phyloP scores from a whole-genome alignment of 2,329 filamentous ascomycete species.

The Rutstroemia sp. region DNA sequence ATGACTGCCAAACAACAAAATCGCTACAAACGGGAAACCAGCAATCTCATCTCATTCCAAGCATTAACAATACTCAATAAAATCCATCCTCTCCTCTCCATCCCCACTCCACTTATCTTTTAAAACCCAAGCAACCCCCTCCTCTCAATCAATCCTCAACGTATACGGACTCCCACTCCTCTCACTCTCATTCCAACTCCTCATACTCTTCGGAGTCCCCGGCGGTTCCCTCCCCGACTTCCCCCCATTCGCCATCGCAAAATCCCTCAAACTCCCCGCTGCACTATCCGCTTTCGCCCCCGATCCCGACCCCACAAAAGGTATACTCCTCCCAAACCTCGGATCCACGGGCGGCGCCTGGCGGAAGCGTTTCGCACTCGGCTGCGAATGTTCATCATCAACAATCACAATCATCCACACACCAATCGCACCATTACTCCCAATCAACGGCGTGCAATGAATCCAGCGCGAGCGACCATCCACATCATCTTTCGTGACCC shows the following conservation, averaged over 20 bases:
- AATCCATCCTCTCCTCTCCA: too few species aligned
- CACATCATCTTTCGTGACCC: conserved; percentile 46
- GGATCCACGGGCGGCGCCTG: conserved; percentile 28
- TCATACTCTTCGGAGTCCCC: conserved; percentile 9
- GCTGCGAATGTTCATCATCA: conserved; percentile 46
- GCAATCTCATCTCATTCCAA: too few species aligned
- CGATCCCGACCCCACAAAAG: neutral
- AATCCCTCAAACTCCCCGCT: conserved; percentile 19
- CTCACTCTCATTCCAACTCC: conserved; percentile 5
- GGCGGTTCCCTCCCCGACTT: conserved; percentile 5
- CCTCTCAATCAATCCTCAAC: conserved; percentile 14
- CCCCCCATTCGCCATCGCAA: conserved; percentile 17
- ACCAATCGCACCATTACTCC: conserved; percentile 58
- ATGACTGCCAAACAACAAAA: too few species aligned
- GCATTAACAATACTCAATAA: too few species aligned
- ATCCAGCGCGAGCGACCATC: conserved; percentile 64
- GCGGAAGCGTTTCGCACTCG: conserved; percentile 16
- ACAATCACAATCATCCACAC: conserved; percentile 75
- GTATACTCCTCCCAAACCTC: conserved; percentile 18
- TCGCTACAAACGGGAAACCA: too few species aligned
- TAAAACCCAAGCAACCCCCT: too few species aligned
- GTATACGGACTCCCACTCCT: conserved; percentile 21
- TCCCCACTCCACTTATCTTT: too few species aligned
- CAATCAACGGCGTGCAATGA: conserved; percentile 66
- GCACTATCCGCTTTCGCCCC: conserved; percentile 11